Percentiles rank a stretch among this genome's conserved stretches.
These are phyloP conservation scores for Acacia concinna DNA, from an alignment of 331 rosid genomes.

Conservation along the genomic window DNA sequence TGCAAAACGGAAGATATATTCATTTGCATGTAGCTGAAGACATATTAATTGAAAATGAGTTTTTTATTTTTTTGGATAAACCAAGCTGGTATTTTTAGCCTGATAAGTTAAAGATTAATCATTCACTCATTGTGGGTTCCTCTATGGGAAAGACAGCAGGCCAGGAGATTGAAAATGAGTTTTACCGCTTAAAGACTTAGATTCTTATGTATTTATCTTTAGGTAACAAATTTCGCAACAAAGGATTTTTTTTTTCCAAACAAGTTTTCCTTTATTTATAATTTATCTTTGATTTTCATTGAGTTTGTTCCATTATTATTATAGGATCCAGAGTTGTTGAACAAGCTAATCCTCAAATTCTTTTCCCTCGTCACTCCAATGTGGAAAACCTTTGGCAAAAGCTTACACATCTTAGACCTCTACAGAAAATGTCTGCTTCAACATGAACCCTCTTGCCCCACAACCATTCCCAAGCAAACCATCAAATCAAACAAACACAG, in stretches of 20 bases:
- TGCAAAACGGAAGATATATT: too few species aligned
- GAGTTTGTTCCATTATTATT: not conserved
- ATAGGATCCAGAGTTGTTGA: constrained; percentile 35
- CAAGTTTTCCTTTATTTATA: not conserved
- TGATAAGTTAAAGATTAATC: too few species aligned
- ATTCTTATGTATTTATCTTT: too few species aligned
- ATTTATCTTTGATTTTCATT: not conserved
- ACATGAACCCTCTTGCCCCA: constrained; percentile 24
- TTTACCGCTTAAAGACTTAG: not conserved
- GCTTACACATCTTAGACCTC: constrained; percentile 40
- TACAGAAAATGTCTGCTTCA: constrained; percentile 41
- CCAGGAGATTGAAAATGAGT: not conserved
- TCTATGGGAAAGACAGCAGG: too few species aligned
- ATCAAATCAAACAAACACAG: not conserved
- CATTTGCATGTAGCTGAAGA: not conserved
- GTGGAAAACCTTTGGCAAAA: constrained; percentile 27
- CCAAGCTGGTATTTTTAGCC: too few species aligned
- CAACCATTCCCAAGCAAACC: not conserved
- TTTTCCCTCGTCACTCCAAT: not conserved
- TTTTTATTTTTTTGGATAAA: too few species aligned
- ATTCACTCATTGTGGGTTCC: too few species aligned
- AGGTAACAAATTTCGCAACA: not conserved
- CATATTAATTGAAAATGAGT: too few species aligned
- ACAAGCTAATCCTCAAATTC: constrained; percentile 27
- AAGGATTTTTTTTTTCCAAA: not conserved